A percentile compares a stretch with the other conserved stretches of the same genome.
These are phyloP conservation scores for Nothopassalora personata DNA, from an alignment of 2,329 filamentous ascomycete species.

Conservation along the genomic window DNA sequence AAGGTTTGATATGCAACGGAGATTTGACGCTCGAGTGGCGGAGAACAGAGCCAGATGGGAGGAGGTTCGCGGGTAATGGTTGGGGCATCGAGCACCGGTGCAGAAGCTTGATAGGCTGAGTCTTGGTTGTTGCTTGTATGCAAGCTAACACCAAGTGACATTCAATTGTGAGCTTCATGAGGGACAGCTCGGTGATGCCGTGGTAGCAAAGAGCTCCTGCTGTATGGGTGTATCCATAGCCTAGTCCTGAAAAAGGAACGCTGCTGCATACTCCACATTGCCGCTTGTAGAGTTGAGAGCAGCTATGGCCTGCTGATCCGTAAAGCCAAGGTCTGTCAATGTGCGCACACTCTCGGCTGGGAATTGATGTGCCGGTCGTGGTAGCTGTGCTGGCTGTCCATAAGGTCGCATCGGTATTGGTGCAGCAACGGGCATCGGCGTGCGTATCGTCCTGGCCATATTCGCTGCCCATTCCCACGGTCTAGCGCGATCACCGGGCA, in stretches of 20 bases:
- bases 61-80: slow-evolving; percentile 32
- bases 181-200: slow-evolving; percentile 8
- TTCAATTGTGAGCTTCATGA: slow-evolving; percentile 16
- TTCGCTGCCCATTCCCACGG: slow-evolving; percentile 75
- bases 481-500: slow-evolving; percentile 56
- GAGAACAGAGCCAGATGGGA: slow-evolving; percentile 25
- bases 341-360: slow-evolving; percentile 39
- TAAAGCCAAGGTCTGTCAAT: slow-evolving; percentile 44
- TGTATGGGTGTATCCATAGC: too few relatives aligned
- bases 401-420: slow-evolving; percentile 31
- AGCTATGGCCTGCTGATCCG: slow-evolving; percentile 41
- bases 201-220: neutral
- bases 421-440: slow-evolving; percentile 24
- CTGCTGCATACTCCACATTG: slow-evolving; percentile 46
- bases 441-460: slow-evolving; percentile 50
- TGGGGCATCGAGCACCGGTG: slow-evolving; percentile 31
- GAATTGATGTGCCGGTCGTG: slow-evolving; percentile 34
- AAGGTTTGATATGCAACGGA: slow-evolving; percentile 26
- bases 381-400: slow-evolving; percentile 27
- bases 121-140: neutral
- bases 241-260: slow-evolving; percentile 41
- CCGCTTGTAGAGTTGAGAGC: slow-evolving; percentile 47
- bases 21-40: slow-evolving; percentile 32
- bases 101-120: slow-evolving; percentile 25
- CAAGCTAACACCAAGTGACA: slow-evolving; percentile 6